Evolutionary conservation across 2,329 filamentous ascomycete species (phyloP), one percentile per base, ranked within the genome.

Genomic region (Parafenestella ontariensis): DNA sequence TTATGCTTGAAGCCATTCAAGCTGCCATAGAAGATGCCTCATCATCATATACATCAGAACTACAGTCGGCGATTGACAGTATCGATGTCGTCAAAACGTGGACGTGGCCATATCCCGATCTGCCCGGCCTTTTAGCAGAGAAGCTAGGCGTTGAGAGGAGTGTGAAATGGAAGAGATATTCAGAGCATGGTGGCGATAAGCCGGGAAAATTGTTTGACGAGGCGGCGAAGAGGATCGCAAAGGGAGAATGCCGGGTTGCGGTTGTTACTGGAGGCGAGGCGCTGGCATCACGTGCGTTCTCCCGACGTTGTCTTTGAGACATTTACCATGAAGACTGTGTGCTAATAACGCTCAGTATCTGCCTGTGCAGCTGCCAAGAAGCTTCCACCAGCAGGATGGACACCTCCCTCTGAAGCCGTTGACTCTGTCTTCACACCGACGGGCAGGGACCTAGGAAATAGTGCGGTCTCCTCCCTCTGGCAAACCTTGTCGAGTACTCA

Each of bases 201-300:
- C 87, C 87, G 0, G 86, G 81, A 0, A 80, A 82, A 54, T 67
- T 89, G 9, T 79, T 89, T n/a, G 87, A 90, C 56, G 83, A 87
- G 48, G 86, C 86, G 0, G 86, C 86, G 1, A 76, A 82, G 17
- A 77, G 85, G 24, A 80, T 90, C 13, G 77, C 84, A 0, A 72
- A 68, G 20, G 81, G 85, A 1, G 75, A 86, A 48, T 81, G 72
- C 9, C 85, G 79, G 15, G 78, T 89, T 5, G 85, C 85, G 0
- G 69, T 89, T 33, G 70, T 90, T 1, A 82, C 83, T 1, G 87
- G 87, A 2, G 87, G 85, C 9, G 87, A 90, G 67, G 86, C 87
- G 11, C 70, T 89, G 53, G 87, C 85, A 49, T 87, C 81, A 18
- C 68, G 84, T 85, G 75, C 64, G 75, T 71, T 15, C 31, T 15